Conservation (phyloP, 2,329 filamentous ascomycete genomes). For the Calonectria pauciramosa region DNA sequence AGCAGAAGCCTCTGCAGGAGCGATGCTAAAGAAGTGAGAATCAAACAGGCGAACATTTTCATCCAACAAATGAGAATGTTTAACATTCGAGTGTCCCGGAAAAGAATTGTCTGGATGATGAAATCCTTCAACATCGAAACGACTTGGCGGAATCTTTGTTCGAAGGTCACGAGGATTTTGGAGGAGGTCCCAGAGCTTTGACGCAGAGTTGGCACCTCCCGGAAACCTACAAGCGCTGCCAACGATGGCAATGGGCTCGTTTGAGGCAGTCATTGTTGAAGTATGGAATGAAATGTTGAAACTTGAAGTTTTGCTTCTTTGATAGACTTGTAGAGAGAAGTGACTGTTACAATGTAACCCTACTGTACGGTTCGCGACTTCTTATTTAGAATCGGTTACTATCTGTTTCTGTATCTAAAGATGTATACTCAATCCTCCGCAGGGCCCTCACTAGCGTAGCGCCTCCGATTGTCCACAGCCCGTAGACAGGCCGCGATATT, state of each 20-base stretch:
- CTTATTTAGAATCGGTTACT: background rate
- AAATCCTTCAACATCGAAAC: slow-evolving; percentile 4
- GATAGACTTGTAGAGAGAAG: background rate
- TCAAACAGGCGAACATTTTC: slow-evolving; percentile 42
- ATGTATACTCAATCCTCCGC: background rate
- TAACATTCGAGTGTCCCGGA: slow-evolving; percentile 38
- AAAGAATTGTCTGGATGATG: slow-evolving; percentile 1
- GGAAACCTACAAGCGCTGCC: slow-evolving; percentile 3
- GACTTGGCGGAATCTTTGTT: background rate
- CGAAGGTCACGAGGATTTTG: background rate
- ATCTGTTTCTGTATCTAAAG: background rate
- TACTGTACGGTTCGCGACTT: background rate
- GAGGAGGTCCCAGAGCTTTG: slow-evolving; percentile 8
- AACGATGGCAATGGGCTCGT: slow-evolving; percentile 41
- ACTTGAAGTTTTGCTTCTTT: background rate
- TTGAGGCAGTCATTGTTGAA: background rate
- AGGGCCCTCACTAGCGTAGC: too few species aligned
- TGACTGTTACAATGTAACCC: too few species aligned
- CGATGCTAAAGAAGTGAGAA: slow-evolving; percentile 41
- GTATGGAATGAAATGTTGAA: background rate
- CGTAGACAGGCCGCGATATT: background rate
- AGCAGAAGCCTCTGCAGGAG: slow-evolving; percentile 36
- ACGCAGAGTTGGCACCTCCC: background rate
- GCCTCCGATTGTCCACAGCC: too few species aligned
- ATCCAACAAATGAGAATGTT: slow-evolving; percentile 47